Evolutionary conservation across 768 basidiomycete species (phyloP), one percentile per base, ranked within the genome.

Genomic region (Boletus rubroflammeus): DNA sequence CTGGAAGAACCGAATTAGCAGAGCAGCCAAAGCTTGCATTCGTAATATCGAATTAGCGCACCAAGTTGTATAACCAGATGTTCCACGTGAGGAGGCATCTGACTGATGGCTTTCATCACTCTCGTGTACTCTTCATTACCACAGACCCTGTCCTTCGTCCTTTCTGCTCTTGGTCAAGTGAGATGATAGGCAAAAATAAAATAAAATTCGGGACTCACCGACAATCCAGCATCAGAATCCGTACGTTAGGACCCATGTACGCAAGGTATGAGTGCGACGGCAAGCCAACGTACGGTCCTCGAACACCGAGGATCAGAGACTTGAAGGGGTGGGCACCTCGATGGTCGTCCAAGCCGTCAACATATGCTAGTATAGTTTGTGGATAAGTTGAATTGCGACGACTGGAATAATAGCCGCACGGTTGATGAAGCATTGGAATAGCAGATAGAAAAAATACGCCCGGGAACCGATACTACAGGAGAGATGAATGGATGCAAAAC

Each of bases 341-440:
- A 23, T 69, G 67, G 55, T 85, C 85, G 55, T 85, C 76, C 14
- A 81, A 69, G 5, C 93, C 93, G 65, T 98, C 96, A 19, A 89
- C 51, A 1, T 59, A 48, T 56, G 64, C 66, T 67, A 51, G 6
- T 31, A 25, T 28, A 25, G 28, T 11, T 31, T 26, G 44, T 54
- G 32, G 54, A 42, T 39, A 45, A 54, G 13, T 6, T 25, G 5
- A 5, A 46, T 15, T 40, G 28, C 44, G 26, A 55, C n/a, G 19
- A 48, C n/a, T 38, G 53, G 42, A 31, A 46, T 19, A 21, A 53
- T 47, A 28, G 14, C 48, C 80, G 50, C 61, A 89, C 90, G 81
- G 58, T 88, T 86, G 62, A 89, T 83, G 69, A 95, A 95, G 61
- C 90, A 91, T 62, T 99, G 96, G 77, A 99, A 98, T 1, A 99